Evolutionary conservation across 1,284 basidiomycete species (phyloP), one percentile per base, ranked within the genome.

Genomic region (Ceratobasidium papillatum): DNA sequence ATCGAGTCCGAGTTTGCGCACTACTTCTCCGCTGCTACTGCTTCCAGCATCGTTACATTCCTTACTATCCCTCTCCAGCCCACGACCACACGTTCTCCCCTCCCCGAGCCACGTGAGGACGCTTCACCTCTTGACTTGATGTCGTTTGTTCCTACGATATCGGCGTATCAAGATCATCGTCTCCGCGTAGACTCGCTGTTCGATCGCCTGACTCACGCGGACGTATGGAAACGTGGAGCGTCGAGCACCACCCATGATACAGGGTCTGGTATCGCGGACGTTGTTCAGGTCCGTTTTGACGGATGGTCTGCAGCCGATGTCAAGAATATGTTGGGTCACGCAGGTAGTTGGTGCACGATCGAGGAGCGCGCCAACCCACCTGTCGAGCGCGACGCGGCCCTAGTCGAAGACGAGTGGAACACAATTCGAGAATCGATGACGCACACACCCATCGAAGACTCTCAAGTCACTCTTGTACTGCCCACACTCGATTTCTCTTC

Each of bases 1-100:
- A 69, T 69, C 66, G 66, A 69, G 52, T 51, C 66, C 66, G 66
- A 69, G 52, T 58, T 69, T 45, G 52, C 51, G n/a, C 52, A 69
- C 36, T 69, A 69, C 54, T 69, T 69, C 66, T 52, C 51, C 22
- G 36, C 52, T 22, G 66, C 38, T n/a, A n/a, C n/a, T 19, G 66
- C 66, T 47, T 69, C 66, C 38, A 69, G 66, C 52, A 45, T 32
- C n/a, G 38, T 69, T 36, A 69, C 66, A n/a, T 32, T 69, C 51
- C 66, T 69, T 69, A 69, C 51, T 32, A 45, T 69, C 30, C 66
- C 66, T 27, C 66, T 69, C 52, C 66, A 69, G 30, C 66, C 66
- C 22, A 14, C 66, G 27, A 19, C 54, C 30, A 17, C 52, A 19
- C 66, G 66, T 27, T 56, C 66, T 43, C 66, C 66, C 19, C 66